These are phyloP conservation scores for Actinomortierella ambigua DNA, from an alignment of 371 early-diverging fungal genomes.

Conservation along the genomic window DNA sequence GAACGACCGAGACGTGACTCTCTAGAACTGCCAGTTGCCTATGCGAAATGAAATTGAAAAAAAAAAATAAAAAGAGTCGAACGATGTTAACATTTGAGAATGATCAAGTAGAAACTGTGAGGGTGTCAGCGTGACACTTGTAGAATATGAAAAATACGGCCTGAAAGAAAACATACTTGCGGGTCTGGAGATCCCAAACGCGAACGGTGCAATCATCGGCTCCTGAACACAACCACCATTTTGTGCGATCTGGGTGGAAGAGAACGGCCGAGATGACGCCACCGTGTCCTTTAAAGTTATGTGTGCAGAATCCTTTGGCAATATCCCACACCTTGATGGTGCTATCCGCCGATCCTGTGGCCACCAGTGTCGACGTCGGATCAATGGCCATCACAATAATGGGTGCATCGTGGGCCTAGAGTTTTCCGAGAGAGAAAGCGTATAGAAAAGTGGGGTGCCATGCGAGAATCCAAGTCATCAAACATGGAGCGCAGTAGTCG, in stretches of 20 bases:
- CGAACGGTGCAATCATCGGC: constrained; percentile 90
- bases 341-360: constrained; percentile 97
- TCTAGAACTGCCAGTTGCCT: constrained; percentile 78
- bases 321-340: constrained; percentile 96
- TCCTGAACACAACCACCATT: constrained; percentile 79
- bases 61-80: background rate
- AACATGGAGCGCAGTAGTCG: too few species aligned
- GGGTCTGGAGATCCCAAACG: constrained; percentile 85
- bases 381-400: constrained; percentile 93
- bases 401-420: constrained; percentile 88
- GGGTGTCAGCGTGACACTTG: background rate
- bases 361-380: constrained; percentile 84
- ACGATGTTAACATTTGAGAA: background rate
- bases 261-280: constrained; percentile 87
- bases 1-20: constrained; percentile 91
- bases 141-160: too few species aligned
- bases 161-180: constrained; percentile 51
- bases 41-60: background rate
- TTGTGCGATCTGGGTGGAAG: constrained; percentile 71
- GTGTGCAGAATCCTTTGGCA: constrained; percentile 92
- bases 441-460: too few species aligned
- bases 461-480: too few species aligned
- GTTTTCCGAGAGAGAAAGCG: too few species aligned
- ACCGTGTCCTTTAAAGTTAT: constrained; percentile 92
- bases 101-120: background rate